Conservation (phyloP, 345 rosid genomes). For the Odontarrhena argentea region DNA sequence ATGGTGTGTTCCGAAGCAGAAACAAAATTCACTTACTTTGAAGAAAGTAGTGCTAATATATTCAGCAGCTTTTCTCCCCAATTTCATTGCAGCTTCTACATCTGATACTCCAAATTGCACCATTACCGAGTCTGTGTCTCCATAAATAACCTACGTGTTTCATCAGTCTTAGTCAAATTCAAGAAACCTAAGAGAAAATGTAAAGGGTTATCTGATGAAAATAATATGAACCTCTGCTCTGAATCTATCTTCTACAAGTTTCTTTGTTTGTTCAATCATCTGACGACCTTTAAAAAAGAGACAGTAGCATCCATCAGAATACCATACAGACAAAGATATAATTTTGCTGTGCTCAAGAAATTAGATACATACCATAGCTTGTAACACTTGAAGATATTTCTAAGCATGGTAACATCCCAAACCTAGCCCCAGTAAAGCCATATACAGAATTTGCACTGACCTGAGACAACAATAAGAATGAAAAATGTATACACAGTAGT, state of each 20-base stretch:
- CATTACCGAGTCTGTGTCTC: constrained; percentile 99
- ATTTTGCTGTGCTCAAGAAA: constrained; percentile 21
- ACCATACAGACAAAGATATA: constrained; percentile 15
- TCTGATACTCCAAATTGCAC: constrained; percentile 92
- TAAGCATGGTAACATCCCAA: constrained; percentile 89
- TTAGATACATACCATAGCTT: constrained; percentile 73
- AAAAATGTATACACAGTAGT: not conserved
- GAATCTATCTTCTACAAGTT: constrained; percentile 82
- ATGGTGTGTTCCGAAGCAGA: too few relatives aligned
- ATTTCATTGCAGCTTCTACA: constrained; percentile 76
- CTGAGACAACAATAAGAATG: constrained; percentile 46
- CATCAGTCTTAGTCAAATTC: constrained; percentile 20
- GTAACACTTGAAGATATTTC: constrained; percentile 99
- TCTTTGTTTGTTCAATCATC: constrained; percentile 97
- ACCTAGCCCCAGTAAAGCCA: constrained; percentile 97
- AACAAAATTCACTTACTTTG: constrained; percentile 51
- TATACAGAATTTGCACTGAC: constrained; percentile 96
- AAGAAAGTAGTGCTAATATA: constrained; percentile 80
- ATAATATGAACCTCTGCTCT: constrained; percentile 68
- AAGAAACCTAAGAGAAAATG: constrained; percentile 15
- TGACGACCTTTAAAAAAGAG: constrained; percentile 69
- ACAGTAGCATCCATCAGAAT: constrained; percentile 33
- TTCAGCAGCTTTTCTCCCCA: constrained; percentile 97
- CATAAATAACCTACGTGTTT: constrained; percentile 75
- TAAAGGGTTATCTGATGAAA: not conserved